A percentile compares a stretch with the other conserved stretches of the same genome.
These are phyloP conservation scores for Podospora appendiculata DNA, from an alignment of 495 filamentous ascomycete genomes.

Conservation along the genomic window DNA sequence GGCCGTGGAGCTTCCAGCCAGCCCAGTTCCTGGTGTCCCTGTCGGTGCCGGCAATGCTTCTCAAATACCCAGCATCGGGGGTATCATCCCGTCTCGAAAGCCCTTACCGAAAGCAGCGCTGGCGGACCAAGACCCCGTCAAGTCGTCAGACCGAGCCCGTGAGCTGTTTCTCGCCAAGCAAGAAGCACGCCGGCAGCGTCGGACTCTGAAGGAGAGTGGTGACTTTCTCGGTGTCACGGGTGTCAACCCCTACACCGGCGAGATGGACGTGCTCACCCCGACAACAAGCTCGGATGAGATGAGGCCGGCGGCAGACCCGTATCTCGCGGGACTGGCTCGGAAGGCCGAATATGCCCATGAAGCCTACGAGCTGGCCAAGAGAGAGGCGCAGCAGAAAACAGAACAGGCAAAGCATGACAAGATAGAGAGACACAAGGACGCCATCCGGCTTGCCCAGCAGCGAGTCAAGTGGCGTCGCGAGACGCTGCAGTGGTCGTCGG, in stretches of 20 bases:
- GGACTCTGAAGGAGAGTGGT: slow-evolving; percentile 33
- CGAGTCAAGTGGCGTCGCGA: slow-evolving; percentile 32
- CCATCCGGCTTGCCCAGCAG: slow-evolving; percentile 22
- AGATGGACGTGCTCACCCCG: slow-evolving; percentile 36
- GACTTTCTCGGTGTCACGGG: slow-evolving; percentile 49
- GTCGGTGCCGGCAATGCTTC: background rate
- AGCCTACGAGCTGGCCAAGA: slow-evolving; percentile 22
- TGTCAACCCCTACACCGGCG: slow-evolving; percentile 46
- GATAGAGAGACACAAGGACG: slow-evolving; percentile 26
- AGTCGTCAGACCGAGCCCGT: slow-evolving; percentile 7
- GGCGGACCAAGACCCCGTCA: background rate
- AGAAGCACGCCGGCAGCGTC: slow-evolving; percentile 27
- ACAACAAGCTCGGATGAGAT: slow-evolving; percentile 26
- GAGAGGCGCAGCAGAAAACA: slow-evolving; percentile 20
- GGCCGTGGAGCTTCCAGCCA: no score
- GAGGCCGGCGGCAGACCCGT: slow-evolving; percentile 7
- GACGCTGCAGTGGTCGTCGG: slow-evolving; percentile 40
- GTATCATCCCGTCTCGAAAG: background rate
- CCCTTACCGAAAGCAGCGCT: background rate
- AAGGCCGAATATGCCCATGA: slow-evolving; percentile 18
- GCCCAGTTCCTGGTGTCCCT: background rate
- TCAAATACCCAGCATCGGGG: background rate
- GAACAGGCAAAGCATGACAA: slow-evolving; percentile 19
- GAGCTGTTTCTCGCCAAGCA: slow-evolving; percentile 28
- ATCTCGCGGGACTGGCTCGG: slow-evolving; percentile 20